Evolutionary conservation across 331 rosid species (phyloP), one percentile per base, ranked within the genome.

Genomic region (Spiraea crenata): DNA sequence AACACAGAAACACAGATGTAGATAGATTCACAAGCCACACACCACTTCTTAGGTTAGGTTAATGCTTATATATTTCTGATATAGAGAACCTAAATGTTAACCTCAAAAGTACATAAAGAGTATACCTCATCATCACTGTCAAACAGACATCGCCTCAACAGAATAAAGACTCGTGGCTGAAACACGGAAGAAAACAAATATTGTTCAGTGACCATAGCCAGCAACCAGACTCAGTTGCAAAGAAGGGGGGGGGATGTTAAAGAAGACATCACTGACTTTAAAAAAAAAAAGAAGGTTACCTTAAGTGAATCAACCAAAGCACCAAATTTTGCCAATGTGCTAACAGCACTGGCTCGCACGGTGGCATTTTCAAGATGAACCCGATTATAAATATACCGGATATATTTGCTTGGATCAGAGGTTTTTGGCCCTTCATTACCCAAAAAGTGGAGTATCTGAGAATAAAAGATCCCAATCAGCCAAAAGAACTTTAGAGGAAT

Each of bases 351-450:
- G 69, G 99, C 97, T 75, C 99, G 83, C 46, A 95, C 99, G 68
- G 99, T 95, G 15, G 99, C 93, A 85, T 95, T 95, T 79, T 95
- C 99, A 77, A 95, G 99, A 89, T 95, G 99, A 44, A 95, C 97
- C 72, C 99, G 84, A 67, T 95, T 95, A 82, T 91, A 95, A 65
- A 95, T 95, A 73, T 89, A 95, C 10, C 97, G 91, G 62, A 91
- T 91, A 76, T 86, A 95, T 82, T 95, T 95, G 91, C 97, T 86
- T 57, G 99, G 97, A 82, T 95, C 99, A 44, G 92, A 85, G 63
- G 97, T 88, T 88, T 92, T 95, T 45, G 99, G 99, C 62, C 99
- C 99, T 87, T 95, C 99, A 73, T 91, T 82, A 51, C 99, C 97
- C 83, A 95, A 77, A 79, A 95, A 91, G 89, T 95, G 99, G 69